Evolutionary conservation across 2,329 filamentous ascomycete species (phyloP).

Genomic region (Aspergillus piperis): DNA sequence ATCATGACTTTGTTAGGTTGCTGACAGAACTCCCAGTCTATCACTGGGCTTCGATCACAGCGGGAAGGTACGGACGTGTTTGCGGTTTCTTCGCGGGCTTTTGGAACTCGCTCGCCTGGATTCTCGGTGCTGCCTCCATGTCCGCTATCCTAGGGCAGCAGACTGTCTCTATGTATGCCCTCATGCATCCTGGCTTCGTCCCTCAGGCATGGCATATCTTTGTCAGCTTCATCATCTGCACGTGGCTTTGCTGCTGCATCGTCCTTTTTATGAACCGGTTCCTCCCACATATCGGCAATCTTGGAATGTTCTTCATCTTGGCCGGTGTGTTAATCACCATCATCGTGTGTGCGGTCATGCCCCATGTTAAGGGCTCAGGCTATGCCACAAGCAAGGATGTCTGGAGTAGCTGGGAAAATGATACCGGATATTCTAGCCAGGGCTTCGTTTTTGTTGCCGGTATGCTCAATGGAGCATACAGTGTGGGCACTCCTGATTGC

Average conservation of each 20-base stretch:
- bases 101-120: conserved; percentile 55
- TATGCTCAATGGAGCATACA: conserved; percentile 69
- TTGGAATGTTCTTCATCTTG: conserved; percentile 59
- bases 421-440: conserved; percentile 47
- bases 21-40: conserved; percentile 48
- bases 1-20: no score
- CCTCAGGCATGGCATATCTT: conserved; percentile 61
- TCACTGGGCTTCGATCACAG: conserved; percentile 62
- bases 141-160: conserved; percentile 61
- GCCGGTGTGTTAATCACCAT: conserved; percentile 56
- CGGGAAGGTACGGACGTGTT: conserved; percentile 56
- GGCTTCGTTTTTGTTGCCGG: conserved; percentile 67
- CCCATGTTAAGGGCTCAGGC: conserved; percentile 40
- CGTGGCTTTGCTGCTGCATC: conserved; percentile 55
- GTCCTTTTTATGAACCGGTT: conserved; percentile 59
- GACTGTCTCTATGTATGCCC: conserved; percentile 61
- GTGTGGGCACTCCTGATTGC: conserved; percentile 66
- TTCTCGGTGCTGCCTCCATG: conserved; percentile 63
- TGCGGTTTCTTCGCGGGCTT: conserved; percentile 52
- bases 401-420: conserved; percentile 57
- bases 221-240: conserved; percentile 57
- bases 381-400: conserved; percentile 57
- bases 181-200: conserved; percentile 58
- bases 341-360: conserved; percentile 58
- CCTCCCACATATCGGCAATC: conserved; percentile 55